Base-by-base conservation (phyloP, 2,329 filamentous ascomycete genomes). In the Clonostachys solani region DNA sequence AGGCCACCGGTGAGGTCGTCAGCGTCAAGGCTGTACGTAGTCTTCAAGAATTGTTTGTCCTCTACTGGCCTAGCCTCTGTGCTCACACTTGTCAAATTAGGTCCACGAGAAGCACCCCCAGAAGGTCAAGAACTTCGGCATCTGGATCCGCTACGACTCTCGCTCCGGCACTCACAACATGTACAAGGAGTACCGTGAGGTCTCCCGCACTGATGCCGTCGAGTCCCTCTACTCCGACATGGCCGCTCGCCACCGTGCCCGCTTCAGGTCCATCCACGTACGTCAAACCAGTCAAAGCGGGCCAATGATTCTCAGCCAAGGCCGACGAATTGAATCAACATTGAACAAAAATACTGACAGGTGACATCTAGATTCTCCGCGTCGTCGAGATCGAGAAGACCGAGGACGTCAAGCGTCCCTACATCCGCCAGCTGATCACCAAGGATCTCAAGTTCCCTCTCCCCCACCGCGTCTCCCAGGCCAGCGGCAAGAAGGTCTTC, bases 161-260 rank as follows among this genome's bases (percentile, higher is more conserved):
- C 92, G 94, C 77, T 97, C 94, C 66, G 94, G 94, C 66, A 99
- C 94, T 67, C 94, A 99, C 91, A 99, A 99, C 88, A 99, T 99
- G 94, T 99, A 99, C 90, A 97, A 97, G 87, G 94, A 99, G 87
- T 97, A 96, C 88, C 89, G 94, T 73, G 94, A 97, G 84, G 89
- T 97, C 84, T 92, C 89, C 72, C 84, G 94, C 76, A 89, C 87
- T 68, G 92, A 94, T 62, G 94, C 94, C 60, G 92, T 97, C 67
- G 89, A 97, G 78, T 78, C 92, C 62, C 85, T 99, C 71, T 99
- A 99, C 87, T 89, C 94, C 78, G 94, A 99, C 81, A 97, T 99
- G 94, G 91, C 94, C 63, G 92, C 95, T 74, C 90, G 94, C 74
- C 94, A 99, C 86, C 91, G 67, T 62, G 87, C 94, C 69, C 89